Percentiles rank a stretch among this genome's conserved stretches.
These are phyloP conservation scores for Decorospora gaudefroyi DNA, from an alignment of 2,329 filamentous ascomycete genomes.

Conservation along the genomic window DNA sequence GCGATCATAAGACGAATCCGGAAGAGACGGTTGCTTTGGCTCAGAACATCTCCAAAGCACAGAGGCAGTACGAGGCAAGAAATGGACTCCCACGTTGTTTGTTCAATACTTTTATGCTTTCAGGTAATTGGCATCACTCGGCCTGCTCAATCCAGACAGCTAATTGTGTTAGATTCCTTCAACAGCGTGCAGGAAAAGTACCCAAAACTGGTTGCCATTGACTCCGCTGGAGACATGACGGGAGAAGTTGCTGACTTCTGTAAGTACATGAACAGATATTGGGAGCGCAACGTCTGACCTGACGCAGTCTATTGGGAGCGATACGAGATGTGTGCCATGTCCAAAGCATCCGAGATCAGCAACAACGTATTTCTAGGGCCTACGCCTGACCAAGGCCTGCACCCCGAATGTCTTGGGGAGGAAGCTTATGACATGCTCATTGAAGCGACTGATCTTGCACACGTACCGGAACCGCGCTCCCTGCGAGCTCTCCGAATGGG, in stretches of 20 bases:
- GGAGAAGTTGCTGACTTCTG: conserved; percentile 84
- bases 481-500: conserved; percentile 66
- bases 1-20: conserved; percentile 67
- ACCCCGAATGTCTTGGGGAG: conserved; percentile 46
- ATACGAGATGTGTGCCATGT: conserved; percentile 92
- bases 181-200: conserved; percentile 68
- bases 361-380: conserved; percentile 89
- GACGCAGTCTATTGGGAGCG: conserved; percentile 74
- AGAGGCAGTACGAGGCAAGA: conserved; percentile 71
- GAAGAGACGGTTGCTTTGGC: conserved; percentile 69
- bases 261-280: conserved; percentile 41
- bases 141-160: background rate
- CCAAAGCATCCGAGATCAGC: conserved; percentile 83
- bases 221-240: conserved; percentile 71
- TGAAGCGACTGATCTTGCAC: conserved; percentile 84
- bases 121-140: conserved; percentile 50
- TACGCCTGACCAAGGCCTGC: conserved; percentile 70
- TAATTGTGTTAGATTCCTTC: conserved; percentile 36
- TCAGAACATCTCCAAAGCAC: conserved; percentile 70
- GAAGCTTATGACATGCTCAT: conserved; percentile 81
- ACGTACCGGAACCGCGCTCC: conserved; percentile 69
- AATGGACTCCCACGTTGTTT: conserved; percentile 60
- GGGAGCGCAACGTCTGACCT: background rate
- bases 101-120: conserved; percentile 85
- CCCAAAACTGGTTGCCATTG: conserved; percentile 72